These are phyloP conservation scores for Pseudoneurospora amorphoporcata DNA, from an alignment of 495 filamentous ascomycete species.

Conservation along the genomic window DNA sequence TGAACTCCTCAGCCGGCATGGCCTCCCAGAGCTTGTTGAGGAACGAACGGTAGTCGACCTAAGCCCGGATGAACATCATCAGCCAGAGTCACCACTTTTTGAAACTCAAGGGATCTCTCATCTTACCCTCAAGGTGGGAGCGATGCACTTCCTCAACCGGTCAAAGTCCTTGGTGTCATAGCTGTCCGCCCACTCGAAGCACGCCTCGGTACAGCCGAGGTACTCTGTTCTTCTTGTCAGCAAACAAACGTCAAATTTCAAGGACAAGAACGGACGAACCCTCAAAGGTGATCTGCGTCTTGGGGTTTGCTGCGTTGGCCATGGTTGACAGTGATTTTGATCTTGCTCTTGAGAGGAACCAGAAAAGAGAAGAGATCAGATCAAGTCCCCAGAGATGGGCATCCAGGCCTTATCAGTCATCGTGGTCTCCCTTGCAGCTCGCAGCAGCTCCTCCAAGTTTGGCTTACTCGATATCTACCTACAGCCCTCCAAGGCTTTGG, in stretches of 20 bases:
- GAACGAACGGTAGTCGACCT: constrained; percentile 68
- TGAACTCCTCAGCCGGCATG: constrained; percentile 62
- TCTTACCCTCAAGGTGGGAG: constrained; percentile 52
- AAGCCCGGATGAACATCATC: not conserved
- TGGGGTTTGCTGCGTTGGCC: constrained; percentile 12
- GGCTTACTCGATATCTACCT: not conserved
- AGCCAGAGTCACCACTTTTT: not conserved
- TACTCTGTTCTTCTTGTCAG: constrained; percentile 29
- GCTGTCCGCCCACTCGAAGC: constrained; percentile 73
- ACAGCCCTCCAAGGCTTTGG: not conserved
- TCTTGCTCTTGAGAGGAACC: not conserved
- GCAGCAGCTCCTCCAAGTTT: not conserved
- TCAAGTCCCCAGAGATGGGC: not conserved
- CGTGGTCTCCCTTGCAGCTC: not conserved
- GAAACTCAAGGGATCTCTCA: not conserved
- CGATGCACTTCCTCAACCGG: constrained; percentile 59
- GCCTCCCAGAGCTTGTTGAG: constrained; percentile 60
- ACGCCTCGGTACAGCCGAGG: constrained; percentile 40
- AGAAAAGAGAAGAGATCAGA: not conserved
- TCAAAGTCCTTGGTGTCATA: constrained; percentile 78
- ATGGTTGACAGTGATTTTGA: constrained; percentile 6
- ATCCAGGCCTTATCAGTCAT: not conserved
- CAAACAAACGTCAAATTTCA: not conserved
- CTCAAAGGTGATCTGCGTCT: constrained; percentile 20
- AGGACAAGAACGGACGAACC: constrained; percentile 6